phyloP scores from a whole-genome alignment of 1,284 basidiomycete species.

The Irpex sp. region DNA sequence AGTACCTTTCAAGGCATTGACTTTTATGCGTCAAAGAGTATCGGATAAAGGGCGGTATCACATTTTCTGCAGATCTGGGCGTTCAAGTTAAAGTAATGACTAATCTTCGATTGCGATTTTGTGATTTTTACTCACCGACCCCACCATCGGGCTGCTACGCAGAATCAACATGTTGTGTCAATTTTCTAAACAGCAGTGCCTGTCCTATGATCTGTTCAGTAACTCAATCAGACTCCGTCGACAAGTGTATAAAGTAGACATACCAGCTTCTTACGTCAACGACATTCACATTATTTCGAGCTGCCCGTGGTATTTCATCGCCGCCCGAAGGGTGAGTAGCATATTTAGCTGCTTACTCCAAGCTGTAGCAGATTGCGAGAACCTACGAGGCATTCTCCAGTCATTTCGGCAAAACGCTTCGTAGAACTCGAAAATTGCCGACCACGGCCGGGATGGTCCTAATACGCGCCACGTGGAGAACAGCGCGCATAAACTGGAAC shows the following conservation, averaged over 20 bases:
- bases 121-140: neutral
- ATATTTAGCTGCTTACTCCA: neutral
- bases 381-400: neutral
- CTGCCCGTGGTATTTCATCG: neutral
- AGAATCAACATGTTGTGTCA: neutral
- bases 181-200: neutral
- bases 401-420: neutral
- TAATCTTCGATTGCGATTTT: neutral
- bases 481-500: neutral
- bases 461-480: neutral
- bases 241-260: neutral
- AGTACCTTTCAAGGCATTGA: neutral
- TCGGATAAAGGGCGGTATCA: neutral
- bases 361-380: too few relatives aligned
- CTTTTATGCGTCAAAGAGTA: neutral
- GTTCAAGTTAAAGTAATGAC: neutral
- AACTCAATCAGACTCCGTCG: neutral
- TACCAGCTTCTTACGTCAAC: neutral
- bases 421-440: neutral
- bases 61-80: neutral
- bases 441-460: neutral
- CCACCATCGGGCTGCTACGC: neutral
- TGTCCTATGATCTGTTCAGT: too few relatives aligned
- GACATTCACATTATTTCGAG: neutral
- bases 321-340: too few relatives aligned